These are phyloP conservation scores for Zymoseptoria crescenta DNA, from an alignment of 2,329 filamentous ascomycete species.

Conservation along the genomic window DNA sequence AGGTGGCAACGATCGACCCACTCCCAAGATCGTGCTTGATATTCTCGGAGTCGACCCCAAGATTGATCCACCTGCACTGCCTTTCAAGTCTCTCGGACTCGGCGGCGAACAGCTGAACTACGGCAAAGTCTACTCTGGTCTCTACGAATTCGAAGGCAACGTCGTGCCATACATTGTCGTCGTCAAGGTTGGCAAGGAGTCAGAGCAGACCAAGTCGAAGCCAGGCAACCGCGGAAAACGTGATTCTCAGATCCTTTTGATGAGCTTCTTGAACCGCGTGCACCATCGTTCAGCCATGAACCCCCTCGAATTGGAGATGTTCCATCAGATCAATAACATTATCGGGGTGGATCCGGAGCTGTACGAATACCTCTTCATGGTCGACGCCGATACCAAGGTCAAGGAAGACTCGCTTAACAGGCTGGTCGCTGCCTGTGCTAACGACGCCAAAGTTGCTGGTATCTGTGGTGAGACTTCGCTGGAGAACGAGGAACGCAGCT, in stretches of 20 bases:
- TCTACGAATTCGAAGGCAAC: constrained; percentile 96
- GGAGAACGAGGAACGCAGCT: constrained; percentile 88
- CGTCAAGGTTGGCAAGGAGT: constrained; percentile 96
- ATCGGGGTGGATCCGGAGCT: constrained; percentile 96
- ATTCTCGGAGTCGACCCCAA: constrained; percentile 96
- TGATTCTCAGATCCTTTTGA: constrained; percentile 90
- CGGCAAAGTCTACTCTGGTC: constrained; percentile 94
- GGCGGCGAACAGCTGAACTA: constrained; percentile 94
- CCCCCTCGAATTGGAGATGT: constrained; percentile 93
- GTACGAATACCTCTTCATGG: constrained; percentile 95
- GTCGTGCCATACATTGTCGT: constrained; percentile 94
- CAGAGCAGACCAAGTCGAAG: constrained; percentile 82
- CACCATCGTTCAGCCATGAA: constrained; percentile 93
- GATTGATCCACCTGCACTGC: constrained; percentile 85
- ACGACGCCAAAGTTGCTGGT: constrained; percentile 91
- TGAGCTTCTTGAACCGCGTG: constrained; percentile 97
- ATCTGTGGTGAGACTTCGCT: constrained; percentile 96
- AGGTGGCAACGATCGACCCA: constrained; percentile 90
- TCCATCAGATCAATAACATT: constrained; percentile 98
- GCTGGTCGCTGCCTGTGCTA: constrained; percentile 83
- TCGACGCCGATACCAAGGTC: constrained; percentile 94
- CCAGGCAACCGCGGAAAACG: constrained; percentile 97
- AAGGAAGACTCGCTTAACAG: constrained; percentile 86
- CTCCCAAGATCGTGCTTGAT: constrained; percentile 94
- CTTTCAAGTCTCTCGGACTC: constrained; percentile 85